phyloP scores from a whole-genome alignment of 805 yeast genomes.

The Barnettozyma sucrosica region DNA sequence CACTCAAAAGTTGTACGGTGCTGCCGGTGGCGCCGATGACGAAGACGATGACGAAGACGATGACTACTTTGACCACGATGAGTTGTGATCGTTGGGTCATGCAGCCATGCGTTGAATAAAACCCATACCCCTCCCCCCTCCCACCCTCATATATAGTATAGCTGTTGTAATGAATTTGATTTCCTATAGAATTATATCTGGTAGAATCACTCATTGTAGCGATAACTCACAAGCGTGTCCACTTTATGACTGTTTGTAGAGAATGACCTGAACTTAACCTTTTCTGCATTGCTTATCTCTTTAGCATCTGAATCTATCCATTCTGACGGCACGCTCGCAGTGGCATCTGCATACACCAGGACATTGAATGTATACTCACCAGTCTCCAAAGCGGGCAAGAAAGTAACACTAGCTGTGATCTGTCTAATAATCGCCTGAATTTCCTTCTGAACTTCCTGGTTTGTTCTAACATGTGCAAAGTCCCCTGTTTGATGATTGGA shows the following conservation, averaged over 20 bases:
- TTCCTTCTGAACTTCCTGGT: conserved; percentile 57
- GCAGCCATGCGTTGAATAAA: not conserved
- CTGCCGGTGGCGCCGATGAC: conserved; percentile 42
- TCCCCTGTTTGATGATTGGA: not conserved
- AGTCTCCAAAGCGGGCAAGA: conserved; percentile 67
- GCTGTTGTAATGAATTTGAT: not conserved
- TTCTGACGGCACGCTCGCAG: conserved; percentile 63
- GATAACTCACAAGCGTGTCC: conserved; percentile 59
- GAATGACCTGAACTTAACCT: conserved; percentile 64
- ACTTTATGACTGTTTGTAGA: conserved; percentile 63
- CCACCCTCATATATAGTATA: not conserved
- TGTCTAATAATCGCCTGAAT: conserved; percentile 86
- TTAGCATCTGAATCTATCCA: conserved; percentile 79
- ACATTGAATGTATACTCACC: conserved; percentile 75
- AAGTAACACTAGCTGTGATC: conserved; percentile 81
- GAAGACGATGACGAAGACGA: conserved; percentile 49
- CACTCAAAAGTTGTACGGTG: conserved; percentile 76
- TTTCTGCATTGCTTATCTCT: conserved; percentile 51
- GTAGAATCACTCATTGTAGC: conserved; percentile 4
- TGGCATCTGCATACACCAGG: conserved; percentile 71
- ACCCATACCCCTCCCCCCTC: not conserved
- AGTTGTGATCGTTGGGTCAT: conserved; percentile 36
- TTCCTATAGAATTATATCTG: not conserved
- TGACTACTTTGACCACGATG: conserved; percentile 64
- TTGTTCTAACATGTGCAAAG: conserved; percentile 10